Percentiles rank a stretch among this genome's conserved stretches.
Evolutionary conservation across 352 stramenopile genomes (phyloP).

Genomic region (Paralagenidium karlingii): DNA sequence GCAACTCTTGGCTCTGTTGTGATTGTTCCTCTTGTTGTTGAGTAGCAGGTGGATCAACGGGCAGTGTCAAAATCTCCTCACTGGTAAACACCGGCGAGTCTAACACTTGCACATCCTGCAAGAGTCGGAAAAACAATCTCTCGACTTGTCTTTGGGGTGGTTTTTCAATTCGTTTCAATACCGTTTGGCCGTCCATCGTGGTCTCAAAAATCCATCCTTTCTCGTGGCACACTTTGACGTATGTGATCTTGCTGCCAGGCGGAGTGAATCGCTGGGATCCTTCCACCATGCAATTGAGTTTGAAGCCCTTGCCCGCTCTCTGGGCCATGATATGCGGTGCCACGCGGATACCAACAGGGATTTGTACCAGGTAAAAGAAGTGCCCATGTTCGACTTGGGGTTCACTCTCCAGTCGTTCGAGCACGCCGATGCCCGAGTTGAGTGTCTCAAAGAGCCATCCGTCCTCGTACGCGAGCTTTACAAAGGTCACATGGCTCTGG

Average conservation of each 20-base stretch:
- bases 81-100: slow-evolving; percentile 24
- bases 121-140: slow-evolving; percentile 62
- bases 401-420: slow-evolving; percentile 48
- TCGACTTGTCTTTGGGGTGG: slow-evolving; percentile 52
- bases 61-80: not conserved
- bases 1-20: no score
- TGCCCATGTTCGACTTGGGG: slow-evolving; percentile 55
- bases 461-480: slow-evolving; percentile 73
- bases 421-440: slow-evolving; percentile 65
- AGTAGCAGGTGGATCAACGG: no score
- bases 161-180: slow-evolving; percentile 52
- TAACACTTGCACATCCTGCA: slow-evolving; percentile 52
- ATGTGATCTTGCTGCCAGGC: slow-evolving; percentile 69
- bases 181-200: slow-evolving; percentile 73
- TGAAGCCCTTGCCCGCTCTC: slow-evolving; percentile 64
- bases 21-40: no score
- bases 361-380: slow-evolving; percentile 78
- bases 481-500: slow-evolving; percentile 59
- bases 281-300: slow-evolving; percentile 74
- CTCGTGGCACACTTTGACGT: slow-evolving; percentile 30
- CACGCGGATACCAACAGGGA: slow-evolving; percentile 70
- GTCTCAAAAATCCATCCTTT: slow-evolving; percentile 82
- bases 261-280: slow-evolving; percentile 72
- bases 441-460: slow-evolving; percentile 74
- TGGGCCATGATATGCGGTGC: slow-evolving; percentile 76